A percentile compares a stretch with the other conserved stretches of the same genome.
Evolutionary conservation across 306 rosid species (phyloP).

Genomic region (Lagenaria siceraria): DNA sequence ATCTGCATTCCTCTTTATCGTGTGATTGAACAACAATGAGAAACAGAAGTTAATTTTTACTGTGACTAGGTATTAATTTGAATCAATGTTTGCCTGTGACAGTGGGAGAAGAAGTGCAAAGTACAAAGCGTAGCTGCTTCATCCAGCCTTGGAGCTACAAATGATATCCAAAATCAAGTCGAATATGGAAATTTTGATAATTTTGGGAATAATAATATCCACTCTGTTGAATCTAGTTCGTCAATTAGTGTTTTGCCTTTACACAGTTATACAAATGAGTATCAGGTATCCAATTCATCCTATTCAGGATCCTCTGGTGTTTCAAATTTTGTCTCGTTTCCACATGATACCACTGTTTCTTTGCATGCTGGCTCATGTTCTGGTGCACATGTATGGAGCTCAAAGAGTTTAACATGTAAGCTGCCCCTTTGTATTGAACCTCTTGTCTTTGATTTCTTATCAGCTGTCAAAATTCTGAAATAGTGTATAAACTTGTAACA

Average conservation of each 20-base stretch:
- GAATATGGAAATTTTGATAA: conserved; percentile 58
- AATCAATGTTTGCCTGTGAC: conserved; percentile 19
- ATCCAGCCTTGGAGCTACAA: conserved; percentile 35
- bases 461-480: background rate
- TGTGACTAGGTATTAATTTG: background rate
- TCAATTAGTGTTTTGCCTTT: conserved; percentile 87
- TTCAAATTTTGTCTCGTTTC: conserved; percentile 22
- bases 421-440: background rate
- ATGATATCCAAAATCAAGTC: conserved; percentile 80
- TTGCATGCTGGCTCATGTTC: conserved; percentile 25
- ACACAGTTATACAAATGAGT: conserved; percentile 74
- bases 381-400: conserved; percentile 19
- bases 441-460: background rate
- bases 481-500: background rate
- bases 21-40: background rate
- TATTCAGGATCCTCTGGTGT: conserved; percentile 38
- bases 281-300: conserved; percentile 70
- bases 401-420: conserved; percentile 38
- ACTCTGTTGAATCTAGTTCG: conserved; percentile 40
- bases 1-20: background rate
- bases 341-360: conserved; percentile 14
- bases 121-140: conserved; percentile 24
- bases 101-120: conserved; percentile 81
- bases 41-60: background rate
- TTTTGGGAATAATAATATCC: conserved; percentile 43